Conservation (phyloP, 1,139 yeast species). For the Wickerhamomyces sp. region DNA sequence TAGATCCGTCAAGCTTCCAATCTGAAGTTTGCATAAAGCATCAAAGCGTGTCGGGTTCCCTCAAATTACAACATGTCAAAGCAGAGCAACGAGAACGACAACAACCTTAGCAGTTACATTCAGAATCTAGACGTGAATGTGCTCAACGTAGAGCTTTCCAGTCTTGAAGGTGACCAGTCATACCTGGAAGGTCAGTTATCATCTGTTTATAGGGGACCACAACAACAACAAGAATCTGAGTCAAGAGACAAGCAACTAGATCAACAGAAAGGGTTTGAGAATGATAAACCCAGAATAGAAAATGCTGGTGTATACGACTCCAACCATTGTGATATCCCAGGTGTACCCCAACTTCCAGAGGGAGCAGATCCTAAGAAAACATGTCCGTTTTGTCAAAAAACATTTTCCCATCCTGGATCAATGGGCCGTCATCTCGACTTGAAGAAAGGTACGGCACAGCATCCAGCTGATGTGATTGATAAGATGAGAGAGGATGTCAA, state of each 20-base stretch:
- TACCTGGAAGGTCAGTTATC: slow-evolving; percentile 18
- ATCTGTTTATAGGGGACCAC: slow-evolving; percentile 1
- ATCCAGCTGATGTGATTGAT: slow-evolving; percentile 40
- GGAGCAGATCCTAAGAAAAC: slow-evolving; percentile 33
- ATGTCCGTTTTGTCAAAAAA: slow-evolving; percentile 43
- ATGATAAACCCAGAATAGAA: neutral
- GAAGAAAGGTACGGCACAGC: slow-evolving; percentile 40
- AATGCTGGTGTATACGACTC: neutral
- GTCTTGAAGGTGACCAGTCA: slow-evolving; percentile 6
- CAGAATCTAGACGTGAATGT: slow-evolving; percentile 18
- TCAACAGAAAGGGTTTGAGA: neutral
- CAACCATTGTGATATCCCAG: slow-evolving; percentile 7
- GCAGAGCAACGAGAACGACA: neutral
- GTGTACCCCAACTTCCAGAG: slow-evolving; percentile 15
- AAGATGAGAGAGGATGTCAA: slow-evolving; percentile 40
- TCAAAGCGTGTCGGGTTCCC: too few species aligned
- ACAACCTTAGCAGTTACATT: slow-evolving; percentile 14
- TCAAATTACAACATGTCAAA: too few species aligned
- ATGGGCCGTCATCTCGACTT: slow-evolving; percentile 46
- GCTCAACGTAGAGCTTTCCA: slow-evolving; percentile 10
- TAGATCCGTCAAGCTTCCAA: too few species aligned
- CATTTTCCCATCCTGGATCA: slow-evolving; percentile 48
- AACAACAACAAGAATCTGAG: neutral
- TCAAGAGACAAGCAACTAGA: neutral
- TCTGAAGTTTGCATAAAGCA: too few species aligned